A percentile compares a stretch with the other conserved stretches of the same genome.
Conservation (phyloP, 2,329 filamentous ascomycete genomes). For the Cucurbitaria berberidis region DNA sequence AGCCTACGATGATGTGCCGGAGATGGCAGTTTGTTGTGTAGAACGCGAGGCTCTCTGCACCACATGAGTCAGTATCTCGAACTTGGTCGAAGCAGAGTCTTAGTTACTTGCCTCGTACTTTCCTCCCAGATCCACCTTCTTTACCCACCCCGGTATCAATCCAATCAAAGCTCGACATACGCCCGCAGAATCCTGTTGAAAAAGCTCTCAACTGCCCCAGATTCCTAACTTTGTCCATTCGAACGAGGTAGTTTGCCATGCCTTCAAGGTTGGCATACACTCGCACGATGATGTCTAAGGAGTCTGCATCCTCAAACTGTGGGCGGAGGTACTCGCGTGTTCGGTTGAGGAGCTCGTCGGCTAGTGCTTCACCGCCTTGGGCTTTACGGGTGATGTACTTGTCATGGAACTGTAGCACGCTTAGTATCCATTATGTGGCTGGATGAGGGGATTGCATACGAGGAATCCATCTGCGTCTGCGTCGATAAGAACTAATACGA, state of each 20-base stretch:
- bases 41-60: slow-evolving; percentile 43
- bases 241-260: slow-evolving; percentile 45
- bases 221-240: slow-evolving; percentile 44
- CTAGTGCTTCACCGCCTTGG: slow-evolving; percentile 44
- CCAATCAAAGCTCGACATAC: slow-evolving; percentile 47
- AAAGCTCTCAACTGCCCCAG: slow-evolving; percentile 45
- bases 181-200: slow-evolving; percentile 45
- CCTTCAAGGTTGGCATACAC: slow-evolving; percentile 47
- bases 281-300: slow-evolving; percentile 43
- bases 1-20: slow-evolving; percentile 44
- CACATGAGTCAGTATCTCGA: slow-evolving; percentile 9
- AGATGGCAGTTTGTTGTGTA: slow-evolving; percentile 44
- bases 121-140: slow-evolving; percentile 42
- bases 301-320: slow-evolving; percentile 43
- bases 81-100: not conserved
- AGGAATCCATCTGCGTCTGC: slow-evolving; percentile 47
- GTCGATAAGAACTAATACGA: slow-evolving; percentile 46
- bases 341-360: slow-evolving; percentile 44
- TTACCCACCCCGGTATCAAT: slow-evolving; percentile 46
- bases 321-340: slow-evolving; percentile 45
- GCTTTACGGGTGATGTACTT: slow-evolving; percentile 45
- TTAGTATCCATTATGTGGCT: slow-evolving; percentile 1
- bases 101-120: slow-evolving; percentile 38
- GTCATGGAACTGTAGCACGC: slow-evolving; percentile 41
- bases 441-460: slow-evolving; percentile 18